A percentile compares a stretch with the other conserved stretches of the same genome.
These are phyloP conservation scores for Penicillium paradoxum DNA, from an alignment of 495 filamentous ascomycete genomes.

Conservation along the genomic window DNA sequence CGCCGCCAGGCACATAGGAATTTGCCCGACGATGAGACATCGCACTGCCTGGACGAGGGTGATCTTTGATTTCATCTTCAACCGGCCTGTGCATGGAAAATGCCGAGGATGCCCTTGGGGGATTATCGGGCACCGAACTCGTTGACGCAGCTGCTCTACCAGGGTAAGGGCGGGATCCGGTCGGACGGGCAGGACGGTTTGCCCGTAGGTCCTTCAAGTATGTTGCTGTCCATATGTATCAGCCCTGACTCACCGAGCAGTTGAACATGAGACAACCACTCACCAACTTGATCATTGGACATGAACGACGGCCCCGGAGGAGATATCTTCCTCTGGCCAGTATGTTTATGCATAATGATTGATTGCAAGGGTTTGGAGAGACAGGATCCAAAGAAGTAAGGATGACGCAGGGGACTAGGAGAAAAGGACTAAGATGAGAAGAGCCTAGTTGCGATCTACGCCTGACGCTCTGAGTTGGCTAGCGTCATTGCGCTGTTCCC, in stretches of 20 bases:
- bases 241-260: conserved; percentile 6
- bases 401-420: not conserved
- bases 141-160: conserved; percentile 34
- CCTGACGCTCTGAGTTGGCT: conserved; percentile 10
- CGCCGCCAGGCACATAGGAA: conserved; percentile 29
- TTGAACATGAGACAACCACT: conserved; percentile 25
- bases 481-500: conserved; percentile 8
- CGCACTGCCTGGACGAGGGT: conserved; percentile 45
- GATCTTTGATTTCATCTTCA: conserved; percentile 17
- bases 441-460: conserved; percentile 9
- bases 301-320: conserved; percentile 77
- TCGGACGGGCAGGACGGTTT: conserved; percentile 70
- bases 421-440: conserved; percentile 9
- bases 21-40: conserved; percentile 46
- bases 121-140: conserved; percentile 30
- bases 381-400: not conserved
- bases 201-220: conserved; percentile 78
- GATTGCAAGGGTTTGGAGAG: conserved; percentile 5
- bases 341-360: conserved; percentile 37
- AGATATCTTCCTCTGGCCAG: conserved; percentile 56
- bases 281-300: conserved; percentile 83
- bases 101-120: conserved; percentile 44
- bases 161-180: conserved; percentile 75
- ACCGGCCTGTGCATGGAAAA: conserved; percentile 33
- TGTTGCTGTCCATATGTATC: conserved; percentile 42